These are phyloP conservation scores for Mesotaenium endlicherianum DNA, from an alignment of 139 green algal genomes.

Conservation along the genomic window DNA sequence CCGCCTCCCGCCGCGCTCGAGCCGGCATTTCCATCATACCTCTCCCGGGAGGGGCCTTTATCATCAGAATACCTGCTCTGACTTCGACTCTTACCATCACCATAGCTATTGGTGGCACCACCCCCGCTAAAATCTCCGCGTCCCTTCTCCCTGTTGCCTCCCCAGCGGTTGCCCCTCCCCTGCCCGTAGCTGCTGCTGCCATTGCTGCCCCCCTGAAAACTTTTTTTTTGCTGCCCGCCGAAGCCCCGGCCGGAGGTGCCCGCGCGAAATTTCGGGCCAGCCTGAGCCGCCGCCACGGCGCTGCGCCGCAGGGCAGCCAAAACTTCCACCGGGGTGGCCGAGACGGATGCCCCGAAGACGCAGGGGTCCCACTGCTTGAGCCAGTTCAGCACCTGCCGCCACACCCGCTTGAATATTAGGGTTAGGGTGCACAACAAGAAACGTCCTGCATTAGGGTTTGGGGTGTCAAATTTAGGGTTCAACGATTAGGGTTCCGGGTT, in stretches of 20 bases:
- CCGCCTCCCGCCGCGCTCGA: not conserved
- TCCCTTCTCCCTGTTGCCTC: not conserved
- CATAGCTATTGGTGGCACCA: too few relatives aligned
- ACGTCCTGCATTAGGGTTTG: not conserved
- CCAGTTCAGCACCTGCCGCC: conserved; percentile 63
- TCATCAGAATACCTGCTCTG: too few relatives aligned
- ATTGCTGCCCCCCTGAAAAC: too few relatives aligned
- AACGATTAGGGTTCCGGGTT: too few relatives aligned
- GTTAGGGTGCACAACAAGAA: not conserved
- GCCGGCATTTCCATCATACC: not conserved
- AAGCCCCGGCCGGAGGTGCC: too few relatives aligned
- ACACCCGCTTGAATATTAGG: not conserved
- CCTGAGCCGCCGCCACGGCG: not conserved
- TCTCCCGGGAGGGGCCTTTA: too few relatives aligned
- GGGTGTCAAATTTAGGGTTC: too few relatives aligned
- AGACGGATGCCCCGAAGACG: conserved; percentile 21
- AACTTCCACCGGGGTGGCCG: conserved; percentile 1
- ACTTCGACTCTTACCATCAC: too few relatives aligned
- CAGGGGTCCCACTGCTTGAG: conserved; percentile 73
- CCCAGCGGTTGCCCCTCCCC: too few relatives aligned
- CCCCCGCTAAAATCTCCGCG: not conserved
- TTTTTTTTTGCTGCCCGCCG: too few relatives aligned
- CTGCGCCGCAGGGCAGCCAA: conserved; percentile 13
- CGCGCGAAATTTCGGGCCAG: too few relatives aligned
- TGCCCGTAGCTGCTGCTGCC: too few relatives aligned